Percentiles rank a stretch among this genome's conserved stretches.
phyloP scores from a whole-genome alignment of 2,329 filamentous ascomycete species.

The Tothia fuscella region DNA sequence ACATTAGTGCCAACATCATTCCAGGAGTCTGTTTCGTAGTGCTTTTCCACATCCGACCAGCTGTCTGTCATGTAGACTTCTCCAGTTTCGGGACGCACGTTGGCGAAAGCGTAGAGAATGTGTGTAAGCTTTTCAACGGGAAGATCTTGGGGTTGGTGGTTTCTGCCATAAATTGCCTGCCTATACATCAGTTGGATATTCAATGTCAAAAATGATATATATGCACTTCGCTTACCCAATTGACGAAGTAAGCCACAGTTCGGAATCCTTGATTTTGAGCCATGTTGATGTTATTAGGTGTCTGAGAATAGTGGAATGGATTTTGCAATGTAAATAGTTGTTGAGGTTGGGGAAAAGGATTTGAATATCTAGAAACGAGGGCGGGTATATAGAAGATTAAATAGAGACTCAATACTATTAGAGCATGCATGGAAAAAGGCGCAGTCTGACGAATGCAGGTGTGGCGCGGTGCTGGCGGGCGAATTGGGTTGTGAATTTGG shows the following conservation, averaged over 20 bases:
- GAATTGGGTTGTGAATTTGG: too few species aligned
- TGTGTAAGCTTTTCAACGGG: constrained; percentile 76
- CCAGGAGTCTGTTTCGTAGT: constrained; percentile 57
- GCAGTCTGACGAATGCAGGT: too few species aligned
- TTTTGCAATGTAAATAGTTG: too few species aligned
- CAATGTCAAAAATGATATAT: neutral
- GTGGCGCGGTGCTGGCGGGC: too few species aligned
- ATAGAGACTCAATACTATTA: too few species aligned
- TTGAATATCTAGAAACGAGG: too few species aligned
- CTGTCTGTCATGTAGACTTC: constrained; percentile 59
- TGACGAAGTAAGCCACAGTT: constrained; percentile 10
- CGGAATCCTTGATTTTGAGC: constrained; percentile 5
- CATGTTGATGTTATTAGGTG: neutral
- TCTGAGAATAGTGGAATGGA: too few species aligned
- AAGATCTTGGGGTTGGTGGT: constrained; percentile 76
- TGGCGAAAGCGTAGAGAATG: constrained; percentile 87
- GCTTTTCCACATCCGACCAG: constrained; percentile 58
- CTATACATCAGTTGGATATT: neutral
- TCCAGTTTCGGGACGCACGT: constrained; percentile 65
- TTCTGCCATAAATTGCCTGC: constrained; percentile 72
- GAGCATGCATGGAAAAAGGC: too few species aligned
- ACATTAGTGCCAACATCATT: constrained; percentile 55
- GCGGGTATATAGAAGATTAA: too few species aligned
- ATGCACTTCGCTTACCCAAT: constrained; percentile 1
- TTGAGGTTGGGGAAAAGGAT: too few species aligned